A percentile compares a stretch with the other conserved stretches of the same genome.
These are phyloP conservation scores for Lupinus albus DNA, from an alignment of 306 rosid species.

Conservation along the genomic window DNA sequence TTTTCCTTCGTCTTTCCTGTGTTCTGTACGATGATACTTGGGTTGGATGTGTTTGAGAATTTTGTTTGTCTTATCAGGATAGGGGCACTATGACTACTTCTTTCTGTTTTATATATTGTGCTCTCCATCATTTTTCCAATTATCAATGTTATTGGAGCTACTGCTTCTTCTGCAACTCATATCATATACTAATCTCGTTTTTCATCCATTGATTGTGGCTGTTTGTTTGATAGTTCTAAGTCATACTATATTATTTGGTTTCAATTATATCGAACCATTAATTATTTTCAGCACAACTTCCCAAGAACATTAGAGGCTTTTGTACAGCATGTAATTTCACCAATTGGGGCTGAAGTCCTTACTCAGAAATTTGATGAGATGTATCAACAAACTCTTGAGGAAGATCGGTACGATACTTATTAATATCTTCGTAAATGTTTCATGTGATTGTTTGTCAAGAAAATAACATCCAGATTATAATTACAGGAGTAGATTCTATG, in stretches of 20 bases:
- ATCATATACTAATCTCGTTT: conserved; percentile 12
- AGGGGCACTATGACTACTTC: conserved; percentile 5
- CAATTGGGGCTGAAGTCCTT: conserved; percentile 86
- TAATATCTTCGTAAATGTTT: conserved; percentile 31
- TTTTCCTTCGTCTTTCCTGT: conserved; percentile 26
- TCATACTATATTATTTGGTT: conserved; percentile 1
- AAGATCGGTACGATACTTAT: conserved; percentile 80
- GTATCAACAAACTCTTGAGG: conserved; percentile 63
- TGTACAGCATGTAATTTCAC: conserved; percentile 82
- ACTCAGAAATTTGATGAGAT: conserved; percentile 87
- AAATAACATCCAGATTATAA: conserved; percentile 35
- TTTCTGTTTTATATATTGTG: conserved; percentile 27
- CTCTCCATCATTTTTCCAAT: conserved; percentile 16
- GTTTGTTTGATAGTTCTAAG: conserved; percentile 26
- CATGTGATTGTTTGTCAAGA: conserved; percentile 36
- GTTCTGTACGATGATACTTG: conserved; percentile 35
- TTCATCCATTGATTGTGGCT: conserved; percentile 23
- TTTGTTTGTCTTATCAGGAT: conserved; percentile 21
- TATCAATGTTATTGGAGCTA: conserved; percentile 32
- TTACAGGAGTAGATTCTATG: conserved; percentile 70
- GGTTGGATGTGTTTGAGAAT: conserved; percentile 29
- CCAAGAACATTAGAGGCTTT: conserved; percentile 95
- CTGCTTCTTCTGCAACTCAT: conserved; percentile 25
- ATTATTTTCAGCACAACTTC: conserved; percentile 63
- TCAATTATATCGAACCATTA: conserved; percentile 38